These are phyloP conservation scores for Trichothecium roseum DNA, from an alignment of 2,329 filamentous ascomycete genomes.

Conservation along the genomic window DNA sequence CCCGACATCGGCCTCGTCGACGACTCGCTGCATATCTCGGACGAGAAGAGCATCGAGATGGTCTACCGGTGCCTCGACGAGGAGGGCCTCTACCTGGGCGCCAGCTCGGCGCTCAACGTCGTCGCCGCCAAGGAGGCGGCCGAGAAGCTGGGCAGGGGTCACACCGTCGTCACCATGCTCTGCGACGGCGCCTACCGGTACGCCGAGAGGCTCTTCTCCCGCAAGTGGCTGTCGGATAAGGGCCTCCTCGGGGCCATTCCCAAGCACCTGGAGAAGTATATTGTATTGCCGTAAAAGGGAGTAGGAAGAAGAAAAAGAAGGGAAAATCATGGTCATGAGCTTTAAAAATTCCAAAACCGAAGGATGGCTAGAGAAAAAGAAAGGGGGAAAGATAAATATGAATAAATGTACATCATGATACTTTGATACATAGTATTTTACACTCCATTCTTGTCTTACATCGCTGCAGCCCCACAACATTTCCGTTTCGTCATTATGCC, in stretches of 20 bases:
- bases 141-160: constrained; percentile 75
- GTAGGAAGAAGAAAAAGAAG: not conserved
- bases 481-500: not conserved
- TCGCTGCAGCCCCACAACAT: constrained; percentile 13
- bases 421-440: constrained; percentile 10
- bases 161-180: constrained; percentile 87
- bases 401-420: constrained; percentile 12
- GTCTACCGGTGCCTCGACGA: constrained; percentile 93
- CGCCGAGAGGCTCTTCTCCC: constrained; percentile 85
- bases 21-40: constrained; percentile 71
- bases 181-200: constrained; percentile 98
- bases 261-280: constrained; percentile 81
- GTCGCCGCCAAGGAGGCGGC: constrained; percentile 92
- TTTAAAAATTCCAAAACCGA: too few relatives aligned
- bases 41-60: constrained; percentile 96
- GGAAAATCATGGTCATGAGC: constrained; percentile 4
- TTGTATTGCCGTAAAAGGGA: constrained; percentile 62
- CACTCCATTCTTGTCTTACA: constrained; percentile 2
- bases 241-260: constrained; percentile 73
- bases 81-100: constrained; percentile 90
- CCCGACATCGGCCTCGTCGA: constrained; percentile 79
- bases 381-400: too few relatives aligned
- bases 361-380: constrained; percentile 15
- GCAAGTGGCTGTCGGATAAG: constrained; percentile 84
- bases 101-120: constrained; percentile 88